phyloP scores from a whole-genome alignment of 2,329 filamentous ascomycete genomes.

The Tolypocladium guangdongense region DNA sequence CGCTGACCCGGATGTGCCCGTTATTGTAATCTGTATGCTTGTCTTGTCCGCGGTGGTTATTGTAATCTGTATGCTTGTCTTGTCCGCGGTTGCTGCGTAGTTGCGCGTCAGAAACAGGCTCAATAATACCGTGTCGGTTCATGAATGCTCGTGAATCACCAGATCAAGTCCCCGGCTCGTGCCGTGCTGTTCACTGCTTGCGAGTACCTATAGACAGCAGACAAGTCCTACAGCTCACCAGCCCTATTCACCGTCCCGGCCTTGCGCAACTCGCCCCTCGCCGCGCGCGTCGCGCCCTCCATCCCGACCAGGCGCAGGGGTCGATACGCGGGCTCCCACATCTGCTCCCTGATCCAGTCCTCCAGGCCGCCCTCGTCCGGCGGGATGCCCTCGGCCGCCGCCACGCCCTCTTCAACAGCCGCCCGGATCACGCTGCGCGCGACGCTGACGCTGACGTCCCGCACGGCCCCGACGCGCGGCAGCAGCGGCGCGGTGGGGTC shows the following conservation, averaged over 20 bases:
- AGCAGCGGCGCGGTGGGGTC: slow-evolving; percentile 57
- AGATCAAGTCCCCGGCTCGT: too few relatives aligned
- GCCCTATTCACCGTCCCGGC: slow-evolving; percentile 17
- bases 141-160: not conserved
- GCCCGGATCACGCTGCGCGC: slow-evolving; percentile 64
- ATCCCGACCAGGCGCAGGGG: slow-evolving; percentile 46
- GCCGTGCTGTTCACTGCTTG: not conserved
- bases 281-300: slow-evolving; percentile 41
- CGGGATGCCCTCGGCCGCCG: slow-evolving; percentile 56
- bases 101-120: not conserved
- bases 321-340: slow-evolving; percentile 67
- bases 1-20: not conserved
- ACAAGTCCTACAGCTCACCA: not conserved
- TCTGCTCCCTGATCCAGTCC: slow-evolving; percentile 65
- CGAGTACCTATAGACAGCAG: not conserved
- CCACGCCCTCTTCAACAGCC: slow-evolving; percentile 58
- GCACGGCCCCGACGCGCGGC: slow-evolving; percentile 64
- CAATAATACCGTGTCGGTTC: not conserved
- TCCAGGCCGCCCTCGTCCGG: slow-evolving; percentile 42
- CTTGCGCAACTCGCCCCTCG: slow-evolving; percentile 28
- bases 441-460: slow-evolving; percentile 67
- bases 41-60: too few relatives aligned
- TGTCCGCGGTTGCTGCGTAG: not conserved
- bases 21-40: not conserved
- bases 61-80: not conserved